A percentile compares a stretch with the other conserved stretches of the same genome.
Conservation (phyloP, 2,329 filamentous ascomycete species). For the Cercospora zeae-maydis region DNA sequence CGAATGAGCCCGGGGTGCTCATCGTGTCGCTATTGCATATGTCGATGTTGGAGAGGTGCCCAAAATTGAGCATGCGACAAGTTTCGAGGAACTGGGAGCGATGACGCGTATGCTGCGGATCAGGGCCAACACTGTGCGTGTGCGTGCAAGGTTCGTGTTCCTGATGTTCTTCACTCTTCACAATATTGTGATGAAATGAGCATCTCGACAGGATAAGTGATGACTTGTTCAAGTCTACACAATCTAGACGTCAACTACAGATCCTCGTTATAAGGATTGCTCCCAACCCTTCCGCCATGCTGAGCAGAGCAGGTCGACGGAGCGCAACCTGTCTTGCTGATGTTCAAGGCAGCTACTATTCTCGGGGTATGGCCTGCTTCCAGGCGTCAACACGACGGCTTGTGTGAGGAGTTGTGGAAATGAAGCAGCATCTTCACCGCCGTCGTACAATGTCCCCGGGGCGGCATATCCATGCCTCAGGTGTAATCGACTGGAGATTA, state of each 20-base stretch:
- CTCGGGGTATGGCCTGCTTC: too few species aligned
- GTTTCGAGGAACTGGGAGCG: neutral
- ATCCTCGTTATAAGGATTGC: too few species aligned
- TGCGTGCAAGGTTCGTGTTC: neutral
- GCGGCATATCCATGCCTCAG: neutral
- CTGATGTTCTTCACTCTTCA: neutral
- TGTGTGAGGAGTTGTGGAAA: too few species aligned
- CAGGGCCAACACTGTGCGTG: neutral
- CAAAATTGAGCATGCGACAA: slow-evolving; percentile 1
- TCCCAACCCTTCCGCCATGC: too few species aligned
- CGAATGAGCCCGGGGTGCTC: slow-evolving; percentile 26
- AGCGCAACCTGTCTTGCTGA: neutral
- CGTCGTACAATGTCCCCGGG: too few species aligned
- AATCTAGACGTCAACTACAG: too few species aligned
- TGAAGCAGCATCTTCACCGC: too few species aligned
- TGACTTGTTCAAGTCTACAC: neutral
- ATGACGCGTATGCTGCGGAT: neutral
- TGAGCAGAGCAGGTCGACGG: neutral
- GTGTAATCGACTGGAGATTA: neutral
- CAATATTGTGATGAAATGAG: too few species aligned
- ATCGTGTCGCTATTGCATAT: slow-evolving; percentile 12
- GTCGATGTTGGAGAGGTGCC: neutral
- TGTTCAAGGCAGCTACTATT: too few species aligned
- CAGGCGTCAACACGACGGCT: too few species aligned
- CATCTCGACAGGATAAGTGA: too few species aligned